Evolutionary conservation across 1,284 basidiomycete genomes (phyloP), one percentile per base, ranked within the genome.

Genomic region (Cutaneotrichosporon sp.): DNA sequence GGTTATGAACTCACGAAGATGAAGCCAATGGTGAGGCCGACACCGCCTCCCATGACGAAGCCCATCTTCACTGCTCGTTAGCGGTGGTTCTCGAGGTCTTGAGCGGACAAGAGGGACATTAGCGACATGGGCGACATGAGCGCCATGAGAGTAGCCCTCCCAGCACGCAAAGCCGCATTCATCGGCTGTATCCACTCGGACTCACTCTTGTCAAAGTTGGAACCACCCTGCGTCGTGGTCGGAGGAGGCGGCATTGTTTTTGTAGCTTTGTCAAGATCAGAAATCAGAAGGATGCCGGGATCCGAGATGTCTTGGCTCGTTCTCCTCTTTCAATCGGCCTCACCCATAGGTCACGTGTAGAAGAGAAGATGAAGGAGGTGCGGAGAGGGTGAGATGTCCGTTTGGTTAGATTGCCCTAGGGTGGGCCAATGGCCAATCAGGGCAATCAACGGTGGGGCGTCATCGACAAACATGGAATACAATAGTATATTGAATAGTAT

Each of bases 11-110:
- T 61, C 47, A 66, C 93, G 75, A 97, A 97, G 69, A 97, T 88
- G 82, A 97, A 96, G n/a, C 93, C 93, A 74, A 96, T 95, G 42
- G 92, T 95, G 57, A 95, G 84, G 34, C 93, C 93, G 64, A 96
- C 93, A 70, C 91, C 91, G 76, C 78, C 76, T 68, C 92, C 92
- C 91, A 94, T 94, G 65, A 92, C 81, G 56, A 90, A 91, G 73
- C 92, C 92, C 92, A 95, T 95, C 82, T 91, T 93, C 75, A 81
- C 80, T 81, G 67, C 59, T 1, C 26, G 47, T 59, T 46, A 57
- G 50, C 49, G 22, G 8, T 10, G 26, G 22, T 50, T 30, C 4
- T n/a, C 16, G 42, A 18, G 7, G 4, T 31, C n/a, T 18, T 36
- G 51, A 47, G 7, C 2, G 31, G 18, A n/a, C n/a, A n/a, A n/a